Evolutionary conservation across 2,329 filamentous ascomycete genomes (phyloP), one percentile per base, ranked within the genome.

Genomic region (Fusarium fracticaudum): DNA sequence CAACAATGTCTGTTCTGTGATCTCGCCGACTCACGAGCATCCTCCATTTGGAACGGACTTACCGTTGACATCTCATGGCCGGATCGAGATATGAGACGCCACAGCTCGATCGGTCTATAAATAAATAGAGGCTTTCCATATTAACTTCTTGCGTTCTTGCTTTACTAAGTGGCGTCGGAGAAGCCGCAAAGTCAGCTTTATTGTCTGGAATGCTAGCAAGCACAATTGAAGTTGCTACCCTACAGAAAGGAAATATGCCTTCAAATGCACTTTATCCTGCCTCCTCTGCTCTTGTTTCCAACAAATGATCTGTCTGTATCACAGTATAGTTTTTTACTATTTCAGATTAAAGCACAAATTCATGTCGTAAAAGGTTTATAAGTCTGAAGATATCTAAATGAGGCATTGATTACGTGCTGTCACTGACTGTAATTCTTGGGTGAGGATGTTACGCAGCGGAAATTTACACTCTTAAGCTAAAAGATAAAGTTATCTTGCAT

Each of bases 341-440:
- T 17, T 15, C 4, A 10, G 0, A 8, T 7, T 4, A 5, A 5
- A 8, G 5, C 18, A 10, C 3, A 6, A 0, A 17, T 6, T 24
- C 5, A 11, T n/a, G n/a, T 24, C 1, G 3, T 8, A 8, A 8
- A 13, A 4, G 4, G 12, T 1, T 35, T 6, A 15, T 6, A 0
- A 20, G n/a, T 24, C 8, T 24, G 8, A 13, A 20, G 12, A 24
- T 15, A 2, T 20, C 3, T 8, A 1, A 1, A 35, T 24, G 6
- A 9, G 7, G n/a, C n/a, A n/a, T n/a, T n/a, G n/a, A n/a, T n/a
- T n/a, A n/a, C n/a, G n/a, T n/a, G n/a, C n/a, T n/a, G n/a, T n/a
- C n/a, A n/a, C n/a, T n/a, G n/a, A n/a, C n/a, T n/a, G n/a, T n/a
- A n/a, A n/a, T n/a, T n/a, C n/a, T n/a, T n/a, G 11, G 20, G 24